Evolutionary conservation across 208 protist species (phyloP), one percentile per base, ranked within the genome.

Genomic region (Acanthamoeba healyi): DNA sequence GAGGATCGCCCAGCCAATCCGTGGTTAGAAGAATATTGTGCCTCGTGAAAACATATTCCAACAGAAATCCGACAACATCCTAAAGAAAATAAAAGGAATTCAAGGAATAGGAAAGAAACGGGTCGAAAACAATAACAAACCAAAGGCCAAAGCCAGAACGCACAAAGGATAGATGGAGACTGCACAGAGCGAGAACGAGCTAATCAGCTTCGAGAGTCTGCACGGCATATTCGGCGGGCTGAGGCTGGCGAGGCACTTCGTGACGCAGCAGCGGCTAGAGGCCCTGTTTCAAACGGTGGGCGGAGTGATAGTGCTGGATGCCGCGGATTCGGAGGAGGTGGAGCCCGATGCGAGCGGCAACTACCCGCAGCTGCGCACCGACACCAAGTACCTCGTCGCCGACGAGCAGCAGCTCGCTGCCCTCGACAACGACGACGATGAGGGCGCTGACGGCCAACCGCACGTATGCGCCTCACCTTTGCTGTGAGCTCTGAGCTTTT

Each of bases 171-270:
- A 81, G 36, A 81, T 49, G 15, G 70, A 81, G 24, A 22, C 12
- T 14, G 40, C 40, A 5, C 5, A 9, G 34, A 46, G 38, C 9
- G 77, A 46, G 12, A 56, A 89, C 9, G 81, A 89, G 49, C 29
- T 65, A 7, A 65, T 89, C 17, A 38, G 7, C 34, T 89, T 89
- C 54, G 49, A 89, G 81, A 89, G 81, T 29, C 36, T 89, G 51
- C 81, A 89, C 29, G 81, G 81, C 54, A 10, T 89, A 7, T 89
- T 67, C 36, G 81, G 81, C 2, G 54, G 46, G 5, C 29, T 89
- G 81, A 42, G 81, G n/a, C 49, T 89, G 7, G 81, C 81, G 15
- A n/a, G n/a, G 29, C 51, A 32, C 51, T 89, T 40, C n/a, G 81
- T 89, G 29, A 89, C 81, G 7, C 2, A 65, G 36, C 51, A 89